Evolutionary conservation across 1,139 yeast species (phyloP), one percentile per base, ranked within the genome.

Genomic region (Suhomyces ambrosiae): DNA sequence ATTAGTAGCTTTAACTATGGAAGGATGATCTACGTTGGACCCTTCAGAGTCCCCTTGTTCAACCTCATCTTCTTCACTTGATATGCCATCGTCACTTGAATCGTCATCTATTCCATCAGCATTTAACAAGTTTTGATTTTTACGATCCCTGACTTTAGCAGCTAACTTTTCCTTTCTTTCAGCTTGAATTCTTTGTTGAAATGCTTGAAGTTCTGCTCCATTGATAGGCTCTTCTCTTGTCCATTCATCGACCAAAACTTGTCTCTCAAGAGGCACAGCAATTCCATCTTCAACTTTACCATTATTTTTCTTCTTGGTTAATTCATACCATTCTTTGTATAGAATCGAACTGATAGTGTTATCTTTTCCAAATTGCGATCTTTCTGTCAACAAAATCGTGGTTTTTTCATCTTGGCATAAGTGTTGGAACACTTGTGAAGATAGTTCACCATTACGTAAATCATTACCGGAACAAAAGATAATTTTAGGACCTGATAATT

Each of bases 391-490:
- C 3, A 90, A 67, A 2, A 89, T 71, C 0, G 95, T 79, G 2
- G 86, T 82, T 38, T 75, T 76, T 26, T 81, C 85, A 49, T 78
- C 80, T 18, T 71, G 68, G 53, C 94, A 83, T 23, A 86, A 56
- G 28, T 70, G 71, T 27, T 74, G 66, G 39, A 90, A 72, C 1
- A 80, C 76, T 28, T 73, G 69, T 14, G 79, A 68, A 0, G 92
- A 71, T 31, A 74, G 65, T 18, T 86, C 82, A 0, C 95, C 95
- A 36, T 68, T 68, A 33, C 75, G 79, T 35, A 86, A 58, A 29
- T 84, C 87, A 15, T 79, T 75, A 11, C 92, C 92, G 1, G 94
- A 79, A 17, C 90, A 86, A 46, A 92, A 79, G 3, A 92, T 82
- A 33, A 92, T 82, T 54, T 87, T 87, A 0, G 96, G 88, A 0